Evolutionary conservation across 2,329 filamentous ascomycete genomes (phyloP), one percentile per base, ranked within the genome.

Genomic region (Sodiomyces alkalinus): DNA sequence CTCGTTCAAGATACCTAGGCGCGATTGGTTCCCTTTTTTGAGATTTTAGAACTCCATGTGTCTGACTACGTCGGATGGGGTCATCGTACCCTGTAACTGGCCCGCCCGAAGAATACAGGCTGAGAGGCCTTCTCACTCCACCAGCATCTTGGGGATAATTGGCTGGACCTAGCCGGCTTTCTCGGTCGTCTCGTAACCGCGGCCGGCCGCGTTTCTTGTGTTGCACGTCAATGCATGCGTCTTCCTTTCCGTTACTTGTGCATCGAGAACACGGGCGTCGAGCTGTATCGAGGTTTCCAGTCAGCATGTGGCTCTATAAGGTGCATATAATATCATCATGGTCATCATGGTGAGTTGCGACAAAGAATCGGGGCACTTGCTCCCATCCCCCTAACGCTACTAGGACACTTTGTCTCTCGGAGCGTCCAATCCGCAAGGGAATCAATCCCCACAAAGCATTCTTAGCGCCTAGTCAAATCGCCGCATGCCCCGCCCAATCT

Each of bases 161-260:
- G 3, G 58, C 46, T 11, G 56, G 47, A 33, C 74, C 71, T 41
- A 66, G 74, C 37, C 69, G 61, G 27, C 62, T 45, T 37, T 76
- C 70, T 40, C 68, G 60, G 34, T 81, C 77, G 45, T 87, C 80
- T 41, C 80, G 70, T 39, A 90, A 58, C 38, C 81, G 67, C 34
- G 81, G 81, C 27, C 81, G 67, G 22, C 81, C 81, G 41, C 81
- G 62, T 49, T 87, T 90, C 52, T 87, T 90, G 52, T 90, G 81
- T 45, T 83, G 77, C 19, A 90, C 80, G 51, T 90, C 81, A 41
- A 82, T 62, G 46, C 81, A 90, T 6, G 74, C 65, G 33, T 85
- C 79, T 60, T 87, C 64, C 43, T 87, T 90, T 34, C 79, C 78
- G 44, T 81, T 82, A 42, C 72, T 72, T 19, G 79, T 57, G 47